Base-by-base conservation (phyloP, 1,284 basidiomycete genomes). In the Takashimella koratensis region DNA sequence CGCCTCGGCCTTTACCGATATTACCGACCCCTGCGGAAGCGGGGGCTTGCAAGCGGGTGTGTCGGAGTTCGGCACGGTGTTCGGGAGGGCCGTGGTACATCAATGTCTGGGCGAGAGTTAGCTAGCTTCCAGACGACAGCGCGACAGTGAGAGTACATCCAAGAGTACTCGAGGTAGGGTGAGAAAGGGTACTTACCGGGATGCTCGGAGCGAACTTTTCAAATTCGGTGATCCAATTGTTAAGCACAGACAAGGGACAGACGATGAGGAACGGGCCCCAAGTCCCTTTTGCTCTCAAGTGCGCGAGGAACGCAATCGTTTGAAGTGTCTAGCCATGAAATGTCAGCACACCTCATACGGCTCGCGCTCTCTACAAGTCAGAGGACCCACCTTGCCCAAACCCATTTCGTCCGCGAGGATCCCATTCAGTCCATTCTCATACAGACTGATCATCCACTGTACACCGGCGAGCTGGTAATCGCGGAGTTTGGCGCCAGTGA, bases 401-500 rank as follows among this genome's bases (percentile, higher is more conserved):
- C 93, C 93, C 93, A 97, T 97, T 71, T 97, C 76, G 50, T 78
- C 76, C 3, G 76, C 90, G 26, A 98, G 75, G 54, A 97, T 97
- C 2, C 95, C 94, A 39, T 92, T 94, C 48, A 97, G 86, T 2
- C 95, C 93, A 64, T 95, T 96, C 75, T 91, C 86, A 74, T 93
- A 91, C 10, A 98, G 77, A 27, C 86, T 86, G 4, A 89, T 86
- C 86, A 98, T 91, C 95, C 95, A 98, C 60, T 95, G 89, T 13
- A 98, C 83, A 4, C 95, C 95, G 49, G 93, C 90, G 1, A 98
- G 81, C 73, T 98, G 95, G 70, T 98, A 98, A 45, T 88, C 83
- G 65, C 92, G 89, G 60, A 97, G 75, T 47, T 78, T 87, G 2
- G 86, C 90, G 5, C 93, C 94, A 0, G 90, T 94, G 43, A 97